Evolutionary conservation across 768 basidiomycete genomes (phyloP), one percentile per base, ranked within the genome.

Genomic region (Phlegmacium glaucopus): DNA sequence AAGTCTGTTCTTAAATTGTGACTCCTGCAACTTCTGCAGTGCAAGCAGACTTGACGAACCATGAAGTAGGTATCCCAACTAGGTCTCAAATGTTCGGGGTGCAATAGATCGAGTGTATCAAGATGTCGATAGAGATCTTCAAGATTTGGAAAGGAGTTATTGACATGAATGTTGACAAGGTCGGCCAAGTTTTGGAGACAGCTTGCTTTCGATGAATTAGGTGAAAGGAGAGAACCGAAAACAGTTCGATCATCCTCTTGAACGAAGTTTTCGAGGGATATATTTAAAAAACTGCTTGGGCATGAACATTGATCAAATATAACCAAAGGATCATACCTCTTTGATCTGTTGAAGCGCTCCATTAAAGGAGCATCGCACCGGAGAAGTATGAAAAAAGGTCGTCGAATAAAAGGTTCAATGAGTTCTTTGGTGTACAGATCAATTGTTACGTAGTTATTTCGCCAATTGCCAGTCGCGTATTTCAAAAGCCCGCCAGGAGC

Each of bases 41-140:
- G 17, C 4, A 15, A 18, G 22, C 13, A 40, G 34, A 17, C 16
- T 25, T 40, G 48, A 47, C 76, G 49, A 49, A 87, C 92, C 95
- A 98, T 98, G 65, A 98, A 98, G 66, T 98, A 98, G 0, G 85
- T 82, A 62, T 98, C 95, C 95, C 95, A 98, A 12, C 79, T 77
- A 3, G 95, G 95, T 39, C 95, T 75, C 25, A 96, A 66, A 46
- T 90, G 80, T 56, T 89, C 83, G 2, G 77, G 67, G 59, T 94
- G 77, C 28, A 83, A 59, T 6, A 97, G 64, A 61, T 94, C 72
- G 34, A 95, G 55, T 2, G 68, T 60, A 49, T 88, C 83, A 9
- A 98, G 69, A 59, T 94, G 72, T 10, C 60, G 53, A 56, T 84
- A 69, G 1, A 97, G 68, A 4, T 70, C 70, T n/a, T 68, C 49